Base-by-base conservation (phyloP, 352 stramenopile genomes). In the Phytopythium vexans region DNA sequence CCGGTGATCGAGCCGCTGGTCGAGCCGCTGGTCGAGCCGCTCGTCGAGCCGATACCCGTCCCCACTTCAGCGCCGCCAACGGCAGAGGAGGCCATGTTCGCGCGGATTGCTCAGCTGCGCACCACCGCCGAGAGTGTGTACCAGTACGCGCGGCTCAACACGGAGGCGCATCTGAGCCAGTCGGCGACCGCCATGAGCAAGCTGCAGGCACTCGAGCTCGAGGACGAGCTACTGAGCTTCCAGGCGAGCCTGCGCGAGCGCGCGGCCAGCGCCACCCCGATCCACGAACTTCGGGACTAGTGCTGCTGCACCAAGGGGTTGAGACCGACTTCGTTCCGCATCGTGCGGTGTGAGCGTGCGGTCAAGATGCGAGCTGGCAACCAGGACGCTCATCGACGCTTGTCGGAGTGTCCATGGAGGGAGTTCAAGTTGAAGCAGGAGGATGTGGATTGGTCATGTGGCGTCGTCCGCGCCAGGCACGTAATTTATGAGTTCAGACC, bases 41-140 rank as follows among this genome's bases (percentile, higher is more conserved):
- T 8, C 1, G 35, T 34, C 3, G 6, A 34, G 5, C 33, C 47
- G 27, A 7, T 53, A 36, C 47, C 47, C 6, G 15, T 36, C 6
- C 36, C 9, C 21, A 36, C 47, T 31, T 16, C 33, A 4, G 35
- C 35, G 10, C 34, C 36, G 9, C 14, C 40, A n/a, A 53, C 9
- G 12, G 10, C 49, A 14, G 55, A 68, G 21, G 43, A 66, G 8
- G 60, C 51, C 3, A 46, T 72, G 43, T 61, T 72, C 52, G 64
- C 77, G 33, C 77, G 78, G 48, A 83, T 85, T 57, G 71, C 77
- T 36, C 69, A 82, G 31, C 65, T 88, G 62, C 74, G 66, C 31
- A 70, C 75, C 52, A 62, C 73, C 21, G 73, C 73, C 10, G 77
- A 88, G 54, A 72, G 60, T 14, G 75, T 76, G 31, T 86, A 84